Base-by-base conservation (phyloP, 768 basidiomycete species). In the Tricholomella constricta region DNA sequence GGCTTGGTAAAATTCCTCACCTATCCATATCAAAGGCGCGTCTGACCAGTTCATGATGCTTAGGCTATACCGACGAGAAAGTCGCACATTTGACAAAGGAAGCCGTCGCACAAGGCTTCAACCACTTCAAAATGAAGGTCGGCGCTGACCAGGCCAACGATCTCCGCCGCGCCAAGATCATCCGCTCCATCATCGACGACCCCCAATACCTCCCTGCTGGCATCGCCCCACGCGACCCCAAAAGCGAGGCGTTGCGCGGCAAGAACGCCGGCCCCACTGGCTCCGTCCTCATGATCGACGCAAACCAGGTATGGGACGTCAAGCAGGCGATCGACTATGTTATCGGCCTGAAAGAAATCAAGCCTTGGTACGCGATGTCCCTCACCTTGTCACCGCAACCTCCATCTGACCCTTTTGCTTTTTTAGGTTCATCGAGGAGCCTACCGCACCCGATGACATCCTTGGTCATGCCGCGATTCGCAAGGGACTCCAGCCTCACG, bases 61-160 rank as follows among this genome's bases (percentile, higher is more conserved):
- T 46, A 84, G 89, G 94, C 2, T 98, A 98, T 72, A 84, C 81
- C 15, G 94, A 98, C 66, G 94, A 96, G 67, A 97, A 97, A 66
- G 85, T 98, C 22, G 81, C 84, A 1, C 80, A 85, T 7, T 80
- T 98, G 46, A 97, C 93, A 8, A 85, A 85, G 63, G 91, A 94
- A 65, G 91, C 94, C 27, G 78, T 98, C 46, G 71, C 79, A 20
- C 83, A 81, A 38, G 95, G 95, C 19, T 98, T 98, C 82, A 96
- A 92, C 73, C 94, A 97, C 74, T 98, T 98, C 83, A 98, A 98
- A 74, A 94, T 98, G 87, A 98, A 98, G 76, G 96, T 98, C 59
- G 96, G 96, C 48, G 87, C 89, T 22, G 79, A 90, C 70, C 77
- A 82, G 51, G 81, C 84, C 34, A 84, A 87, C 66, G 96, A 97